These are phyloP conservation scores for Globisporangium megalacanthum DNA, from an alignment of 352 stramenopile species.

Conservation along the genomic window DNA sequence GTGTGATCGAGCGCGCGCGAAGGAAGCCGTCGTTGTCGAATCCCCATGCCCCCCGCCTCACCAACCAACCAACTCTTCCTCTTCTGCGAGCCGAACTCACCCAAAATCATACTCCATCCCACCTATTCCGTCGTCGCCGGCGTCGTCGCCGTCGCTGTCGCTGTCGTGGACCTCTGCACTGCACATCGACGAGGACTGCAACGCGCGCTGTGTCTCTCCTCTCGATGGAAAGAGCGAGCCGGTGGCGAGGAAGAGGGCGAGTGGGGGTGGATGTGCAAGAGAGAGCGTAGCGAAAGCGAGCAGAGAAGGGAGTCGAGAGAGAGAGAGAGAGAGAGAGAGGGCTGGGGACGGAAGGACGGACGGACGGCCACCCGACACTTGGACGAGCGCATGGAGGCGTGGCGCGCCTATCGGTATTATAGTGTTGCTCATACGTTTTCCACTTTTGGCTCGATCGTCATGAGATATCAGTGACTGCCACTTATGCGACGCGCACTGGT, in stretches of 20 bases:
- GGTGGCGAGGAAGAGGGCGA: slow-evolving; percentile 1
- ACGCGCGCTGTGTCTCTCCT: slow-evolving; percentile 11
- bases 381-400: not conserved
- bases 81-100: not conserved
- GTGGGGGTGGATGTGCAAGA: not conserved
- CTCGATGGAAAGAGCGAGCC: slow-evolving; percentile 19
- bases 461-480: too few relatives aligned
- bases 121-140: not conserved
- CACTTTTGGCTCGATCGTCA: slow-evolving; percentile 1
- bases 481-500: too few relatives aligned
- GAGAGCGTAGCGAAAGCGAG: not conserved
- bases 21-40: slow-evolving; percentile 6
- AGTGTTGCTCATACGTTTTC: slow-evolving; percentile 1
- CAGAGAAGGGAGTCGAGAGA: not conserved
- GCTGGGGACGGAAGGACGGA: not conserved
- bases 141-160: slow-evolving; percentile 1
- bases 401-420: too few relatives aligned
- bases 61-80: not conserved
- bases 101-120: slow-evolving; percentile 4
- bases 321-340: not conserved
- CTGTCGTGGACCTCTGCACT: slow-evolving; percentile 4
- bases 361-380: not conserved
- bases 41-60: not conserved
- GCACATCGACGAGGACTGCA: slow-evolving; percentile 2
- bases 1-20: slow-evolving; percentile 7